Conservation (phyloP, 2,329 filamentous ascomycete species). For the Talaromyces sp. region DNA sequence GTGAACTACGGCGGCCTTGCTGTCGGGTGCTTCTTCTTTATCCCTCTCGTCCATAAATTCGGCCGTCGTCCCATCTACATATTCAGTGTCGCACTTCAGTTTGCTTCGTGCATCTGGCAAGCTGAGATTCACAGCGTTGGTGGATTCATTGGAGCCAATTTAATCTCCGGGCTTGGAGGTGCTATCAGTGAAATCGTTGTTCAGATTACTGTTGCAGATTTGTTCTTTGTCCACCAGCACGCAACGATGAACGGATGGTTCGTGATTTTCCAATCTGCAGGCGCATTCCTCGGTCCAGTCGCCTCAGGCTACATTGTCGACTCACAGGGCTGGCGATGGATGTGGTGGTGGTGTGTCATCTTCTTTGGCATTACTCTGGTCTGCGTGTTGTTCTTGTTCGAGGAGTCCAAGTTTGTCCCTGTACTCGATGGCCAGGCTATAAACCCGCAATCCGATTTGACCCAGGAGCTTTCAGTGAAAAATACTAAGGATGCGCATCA, state of each 20-base stretch:
- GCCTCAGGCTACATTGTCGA: conserved; percentile 37
- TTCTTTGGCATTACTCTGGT: conserved; percentile 45
- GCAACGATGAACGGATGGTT: conserved; percentile 53
- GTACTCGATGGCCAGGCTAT: conserved; percentile 10
- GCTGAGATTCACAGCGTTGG: conserved; percentile 44
- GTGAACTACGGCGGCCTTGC: conserved; percentile 47
- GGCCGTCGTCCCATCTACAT: conserved; percentile 53
- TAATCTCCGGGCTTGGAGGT: conserved; percentile 49
- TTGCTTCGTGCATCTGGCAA: conserved; percentile 46
- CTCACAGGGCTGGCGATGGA: conserved; percentile 54
- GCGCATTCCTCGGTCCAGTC: conserved; percentile 42
- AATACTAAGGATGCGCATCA: not conserved
- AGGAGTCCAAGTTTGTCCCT: conserved; percentile 41
- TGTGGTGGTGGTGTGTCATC: conserved; percentile 54
- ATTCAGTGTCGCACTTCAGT: conserved; percentile 43
- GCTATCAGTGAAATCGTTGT: conserved; percentile 50
- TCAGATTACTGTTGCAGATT: conserved; percentile 51
- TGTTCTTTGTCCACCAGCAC: conserved; percentile 54
- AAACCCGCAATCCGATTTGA: not conserved
- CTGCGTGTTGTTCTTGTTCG: conserved; percentile 50
- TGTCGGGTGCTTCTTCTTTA: conserved; percentile 48
- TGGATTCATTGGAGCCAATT: conserved; percentile 49
- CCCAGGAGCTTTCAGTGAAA: conserved; percentile 5
- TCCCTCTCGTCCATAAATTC: conserved; percentile 52
- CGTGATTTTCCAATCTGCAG: conserved; percentile 37